Conservation (phyloP, 257 asterid genomes). For the Solanum ossicruentum region DNA sequence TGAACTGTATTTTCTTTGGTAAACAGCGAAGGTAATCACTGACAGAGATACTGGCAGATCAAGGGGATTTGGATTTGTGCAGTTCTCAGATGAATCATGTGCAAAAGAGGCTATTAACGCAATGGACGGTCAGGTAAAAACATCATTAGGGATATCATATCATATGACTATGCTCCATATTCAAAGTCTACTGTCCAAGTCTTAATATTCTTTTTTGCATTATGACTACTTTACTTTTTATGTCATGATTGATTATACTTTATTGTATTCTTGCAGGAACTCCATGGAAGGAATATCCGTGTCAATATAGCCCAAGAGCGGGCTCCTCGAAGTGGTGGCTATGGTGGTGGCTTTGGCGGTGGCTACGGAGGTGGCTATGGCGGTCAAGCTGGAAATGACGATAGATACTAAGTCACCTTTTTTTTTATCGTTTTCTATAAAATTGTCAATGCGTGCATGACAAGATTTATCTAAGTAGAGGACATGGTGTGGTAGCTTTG, state of each 20-base stretch:
- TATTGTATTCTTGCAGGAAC: constrained; percentile 14
- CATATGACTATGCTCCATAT: not conserved
- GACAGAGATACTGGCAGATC: constrained; percentile 81
- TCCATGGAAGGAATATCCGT: constrained; percentile 64
- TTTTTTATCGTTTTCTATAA: not conserved
- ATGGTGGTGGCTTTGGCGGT: not conserved
- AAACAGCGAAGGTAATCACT: constrained; percentile 52
- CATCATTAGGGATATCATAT: not conserved
- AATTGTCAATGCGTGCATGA: constrained; percentile 13
- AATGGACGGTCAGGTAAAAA: constrained; percentile 80
- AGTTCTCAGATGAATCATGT: constrained; percentile 28
- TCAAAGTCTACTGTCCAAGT: not conserved
- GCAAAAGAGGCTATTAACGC: constrained; percentile 59
- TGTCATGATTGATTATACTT: not conserved
- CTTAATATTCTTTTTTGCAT: not conserved
- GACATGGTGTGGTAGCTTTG: not conserved
- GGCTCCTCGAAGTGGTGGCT: constrained; percentile 22
- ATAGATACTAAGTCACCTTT: constrained; percentile 12
- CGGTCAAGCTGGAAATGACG: constrained; percentile 18
- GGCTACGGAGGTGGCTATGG: constrained; percentile 19
- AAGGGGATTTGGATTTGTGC: constrained; percentile 81
- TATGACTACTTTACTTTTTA: not conserved
- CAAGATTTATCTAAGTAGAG: not conserved
- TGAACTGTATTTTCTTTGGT: not conserved
- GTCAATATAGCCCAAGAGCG: constrained; percentile 57